A percentile compares a stretch with the other conserved stretches of the same genome.
Evolutionary conservation across 192 early-diverging fungal genomes (phyloP).

Genomic region (Jimgerdemannia flammicorona): DNA sequence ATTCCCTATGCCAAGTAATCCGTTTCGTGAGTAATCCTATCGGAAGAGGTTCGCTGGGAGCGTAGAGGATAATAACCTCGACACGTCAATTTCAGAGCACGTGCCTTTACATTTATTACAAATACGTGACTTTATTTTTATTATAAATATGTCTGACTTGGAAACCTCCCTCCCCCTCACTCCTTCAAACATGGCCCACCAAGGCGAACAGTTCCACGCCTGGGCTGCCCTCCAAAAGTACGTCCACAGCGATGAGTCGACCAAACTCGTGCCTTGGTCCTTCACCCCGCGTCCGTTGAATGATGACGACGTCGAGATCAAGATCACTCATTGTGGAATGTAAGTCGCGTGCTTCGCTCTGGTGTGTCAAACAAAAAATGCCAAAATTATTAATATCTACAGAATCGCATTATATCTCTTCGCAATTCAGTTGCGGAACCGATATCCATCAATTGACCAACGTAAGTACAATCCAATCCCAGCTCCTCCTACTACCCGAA

Average conservation of each 20-base stretch:
- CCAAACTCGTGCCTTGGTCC: conserved; percentile 12
- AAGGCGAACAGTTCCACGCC: conserved; percentile 15
- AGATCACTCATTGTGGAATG: conserved; percentile 42
- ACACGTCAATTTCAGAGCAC: too few species aligned
- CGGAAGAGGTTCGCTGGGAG: too few species aligned
- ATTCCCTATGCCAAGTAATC: too few species aligned
- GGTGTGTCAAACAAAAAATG: neutral
- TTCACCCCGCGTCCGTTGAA: conserved; percentile 35
- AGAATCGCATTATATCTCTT: too few species aligned
- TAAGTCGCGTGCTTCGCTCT: conserved; percentile 11
- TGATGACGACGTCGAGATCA: conserved; percentile 43
- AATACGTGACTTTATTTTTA: too few species aligned
- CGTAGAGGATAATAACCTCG: too few species aligned
- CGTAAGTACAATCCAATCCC: conserved; percentile 39
- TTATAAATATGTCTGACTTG: too few species aligned
- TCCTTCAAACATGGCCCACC: neutral
- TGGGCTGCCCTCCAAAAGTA: conserved; percentile 10
- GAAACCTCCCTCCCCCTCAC: too few species aligned
- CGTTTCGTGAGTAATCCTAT: too few species aligned
- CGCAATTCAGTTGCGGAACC: conserved; percentile 55
- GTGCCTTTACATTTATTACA: too few species aligned
- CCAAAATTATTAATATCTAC: neutral
- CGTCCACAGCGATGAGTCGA: conserved; percentile 1
- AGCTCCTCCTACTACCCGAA: too few species aligned
- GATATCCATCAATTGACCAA: conserved; percentile 69